Percentiles rank a stretch among this genome's conserved stretches.
Conservation (phyloP, 768 basidiomycete genomes). For the Boletus rufocinnamomeus region DNA sequence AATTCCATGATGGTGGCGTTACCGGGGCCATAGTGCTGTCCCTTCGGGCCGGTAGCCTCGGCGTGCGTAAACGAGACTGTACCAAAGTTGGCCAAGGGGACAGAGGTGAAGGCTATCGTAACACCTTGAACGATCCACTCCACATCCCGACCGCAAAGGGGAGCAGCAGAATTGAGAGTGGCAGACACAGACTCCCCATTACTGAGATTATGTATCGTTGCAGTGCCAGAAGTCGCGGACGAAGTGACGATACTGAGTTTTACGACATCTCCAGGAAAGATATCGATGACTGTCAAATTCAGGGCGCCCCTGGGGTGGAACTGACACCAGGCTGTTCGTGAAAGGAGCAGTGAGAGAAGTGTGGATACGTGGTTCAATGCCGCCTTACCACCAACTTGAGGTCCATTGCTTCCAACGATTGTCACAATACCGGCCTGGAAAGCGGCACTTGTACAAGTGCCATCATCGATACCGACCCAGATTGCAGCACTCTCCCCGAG, state of each 20-base stretch:
- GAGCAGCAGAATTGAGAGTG: neutral
- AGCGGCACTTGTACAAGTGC: neutral
- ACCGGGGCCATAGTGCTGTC: too few species aligned
- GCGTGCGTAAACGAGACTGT: constrained; percentile 2
- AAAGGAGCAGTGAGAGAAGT: neutral
- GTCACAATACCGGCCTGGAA: constrained; percentile 5
- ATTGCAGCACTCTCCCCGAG: neutral
- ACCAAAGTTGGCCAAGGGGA: constrained; percentile 8
- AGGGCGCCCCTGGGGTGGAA: too few species aligned
- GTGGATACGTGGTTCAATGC: too few species aligned
- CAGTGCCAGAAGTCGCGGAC: neutral
- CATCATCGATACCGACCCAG: constrained; percentile 12
- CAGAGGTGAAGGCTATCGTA: rapidly evolving
- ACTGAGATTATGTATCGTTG: neutral
- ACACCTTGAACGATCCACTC: constrained; percentile 14
- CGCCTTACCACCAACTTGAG: neutral
- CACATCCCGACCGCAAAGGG: constrained; percentile 5
- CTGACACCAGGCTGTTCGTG: neutral
- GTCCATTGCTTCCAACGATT: neutral
- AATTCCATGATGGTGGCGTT: too few species aligned
- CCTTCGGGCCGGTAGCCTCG: neutral
- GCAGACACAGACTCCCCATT: neutral
- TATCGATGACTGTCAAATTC: neutral
- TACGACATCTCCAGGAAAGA: constrained; percentile 12
- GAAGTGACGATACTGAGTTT: neutral